Evolutionary conservation across 1,284 basidiomycete species (phyloP).

Genomic region (Mycena citricolor): DNA sequence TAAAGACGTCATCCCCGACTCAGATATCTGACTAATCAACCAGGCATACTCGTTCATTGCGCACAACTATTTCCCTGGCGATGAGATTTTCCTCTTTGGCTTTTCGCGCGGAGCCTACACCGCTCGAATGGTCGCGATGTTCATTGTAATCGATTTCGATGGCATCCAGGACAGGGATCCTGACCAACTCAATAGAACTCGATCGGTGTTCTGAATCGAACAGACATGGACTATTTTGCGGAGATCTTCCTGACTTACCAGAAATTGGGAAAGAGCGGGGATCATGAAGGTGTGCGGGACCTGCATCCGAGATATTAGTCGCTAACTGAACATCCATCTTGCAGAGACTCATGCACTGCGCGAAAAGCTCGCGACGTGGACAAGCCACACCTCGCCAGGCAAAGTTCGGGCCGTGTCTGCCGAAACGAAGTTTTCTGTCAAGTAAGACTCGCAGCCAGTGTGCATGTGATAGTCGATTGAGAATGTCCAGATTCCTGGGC

Average conservation of each 20-base stretch:
- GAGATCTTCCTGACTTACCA: conserved; percentile 61
- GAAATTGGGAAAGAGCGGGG: conserved; percentile 53
- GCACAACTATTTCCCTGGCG: conserved; percentile 67
- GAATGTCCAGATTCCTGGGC: conserved; percentile 54
- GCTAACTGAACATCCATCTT: neutral
- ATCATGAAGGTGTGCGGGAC: conserved; percentile 42
- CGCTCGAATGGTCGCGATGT: conserved; percentile 65
- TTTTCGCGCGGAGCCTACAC: conserved; percentile 76
- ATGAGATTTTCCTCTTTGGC: conserved; percentile 78
- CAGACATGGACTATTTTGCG: conserved; percentile 68
- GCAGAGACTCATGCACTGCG: conserved; percentile 46
- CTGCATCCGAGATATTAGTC: neutral
- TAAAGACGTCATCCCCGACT: neutral
- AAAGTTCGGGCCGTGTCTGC: conserved; percentile 48
- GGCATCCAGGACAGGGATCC: neutral
- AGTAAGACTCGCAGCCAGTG: conserved; percentile 39
- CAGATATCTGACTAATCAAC: neutral
- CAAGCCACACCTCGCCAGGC: conserved; percentile 46
- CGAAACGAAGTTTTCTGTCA: conserved; percentile 54
- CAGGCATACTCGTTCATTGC: conserved; percentile 68
- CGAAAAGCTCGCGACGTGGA: conserved; percentile 52
- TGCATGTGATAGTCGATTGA: conserved; percentile 8
- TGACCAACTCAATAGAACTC: conserved; percentile 42
- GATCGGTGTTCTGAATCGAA: conserved; percentile 64
- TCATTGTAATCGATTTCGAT: conserved; percentile 50